Evolutionary conservation across 352 stramenopile species (phyloP).

Genomic region (Phytopythium delawarense): DNA sequence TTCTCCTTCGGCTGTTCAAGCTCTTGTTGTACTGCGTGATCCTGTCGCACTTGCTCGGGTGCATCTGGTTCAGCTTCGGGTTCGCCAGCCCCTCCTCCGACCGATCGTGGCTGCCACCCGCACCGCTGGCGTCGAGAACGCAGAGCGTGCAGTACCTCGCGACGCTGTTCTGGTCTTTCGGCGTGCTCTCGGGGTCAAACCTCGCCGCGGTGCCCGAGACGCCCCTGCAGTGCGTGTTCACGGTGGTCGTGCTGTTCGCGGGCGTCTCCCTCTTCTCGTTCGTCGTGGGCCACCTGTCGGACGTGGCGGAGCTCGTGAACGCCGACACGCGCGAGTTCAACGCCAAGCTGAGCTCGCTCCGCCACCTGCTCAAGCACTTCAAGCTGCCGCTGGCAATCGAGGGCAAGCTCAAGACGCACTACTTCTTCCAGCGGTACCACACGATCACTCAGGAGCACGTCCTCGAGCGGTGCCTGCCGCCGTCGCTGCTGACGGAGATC

Average conservation of each 20-base stretch:
- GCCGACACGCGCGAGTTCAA: slow-evolving; percentile 56
- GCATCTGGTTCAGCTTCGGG: slow-evolving; percentile 58
- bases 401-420: slow-evolving; percentile 61
- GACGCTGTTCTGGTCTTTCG: slow-evolving; percentile 55
- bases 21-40: slow-evolving; percentile 45
- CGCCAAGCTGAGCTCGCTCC: slow-evolving; percentile 43
- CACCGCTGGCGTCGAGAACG: slow-evolving; percentile 6
- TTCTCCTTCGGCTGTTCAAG: slow-evolving; percentile 43
- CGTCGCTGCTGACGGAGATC: slow-evolving; percentile 51
- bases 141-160: slow-evolving; percentile 29
- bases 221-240: slow-evolving; percentile 37
- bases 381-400: slow-evolving; percentile 34
- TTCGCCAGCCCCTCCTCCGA: neutral
- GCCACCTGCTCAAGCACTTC: slow-evolving; percentile 54
- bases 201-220: slow-evolving; percentile 39
- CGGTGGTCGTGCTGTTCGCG: slow-evolving; percentile 30
- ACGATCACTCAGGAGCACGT: slow-evolving; percentile 58
- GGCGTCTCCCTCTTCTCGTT: slow-evolving; percentile 51
- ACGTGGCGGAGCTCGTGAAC: slow-evolving; percentile 50
- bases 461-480: slow-evolving; percentile 39
- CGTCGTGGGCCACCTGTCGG: slow-evolving; percentile 53
- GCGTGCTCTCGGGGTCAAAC: slow-evolving; percentile 47
- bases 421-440: slow-evolving; percentile 61
- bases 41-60: slow-evolving; percentile 44
- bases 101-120: slow-evolving; percentile 10